Evolutionary conservation across 805 yeast species (phyloP).

Genomic region (Kazachstania viticola): DNA sequence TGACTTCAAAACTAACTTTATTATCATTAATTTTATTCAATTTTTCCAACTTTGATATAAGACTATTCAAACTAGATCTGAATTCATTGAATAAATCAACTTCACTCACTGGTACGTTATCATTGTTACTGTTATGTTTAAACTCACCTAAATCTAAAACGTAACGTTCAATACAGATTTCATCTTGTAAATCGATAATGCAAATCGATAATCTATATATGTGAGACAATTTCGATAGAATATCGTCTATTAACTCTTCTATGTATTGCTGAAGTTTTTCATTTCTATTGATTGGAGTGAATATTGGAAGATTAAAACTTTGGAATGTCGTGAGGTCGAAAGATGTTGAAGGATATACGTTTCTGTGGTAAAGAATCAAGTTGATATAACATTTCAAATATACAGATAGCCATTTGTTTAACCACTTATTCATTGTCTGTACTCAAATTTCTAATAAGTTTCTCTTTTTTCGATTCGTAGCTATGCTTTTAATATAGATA

Average conservation of each 20-base stretch:
- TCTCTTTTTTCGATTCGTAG: too few relatives aligned
- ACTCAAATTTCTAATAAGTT: too few relatives aligned
- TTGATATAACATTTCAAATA: slow-evolving; percentile 30
- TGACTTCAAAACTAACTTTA: slow-evolving; percentile 19
- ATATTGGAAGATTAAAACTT: slow-evolving; percentile 32
- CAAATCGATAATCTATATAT: slow-evolving; percentile 16
- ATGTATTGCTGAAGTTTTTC: slow-evolving; percentile 33
- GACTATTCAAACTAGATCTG: slow-evolving; percentile 22
- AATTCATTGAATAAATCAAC: slow-evolving; percentile 23
- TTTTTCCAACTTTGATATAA: slow-evolving; percentile 17
- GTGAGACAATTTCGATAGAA: slow-evolving; percentile 16
- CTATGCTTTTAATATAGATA: too few relatives aligned
- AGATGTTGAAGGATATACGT: slow-evolving; percentile 27
- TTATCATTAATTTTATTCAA: slow-evolving; percentile 16
- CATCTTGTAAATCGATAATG: slow-evolving; percentile 12
- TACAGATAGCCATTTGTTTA: slow-evolving; percentile 20
- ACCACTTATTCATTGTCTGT: slow-evolving; percentile 13
- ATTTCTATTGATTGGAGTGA: slow-evolving; percentile 35
- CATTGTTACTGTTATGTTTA: slow-evolving; percentile 13
- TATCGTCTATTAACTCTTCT: slow-evolving; percentile 23
- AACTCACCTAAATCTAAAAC: slow-evolving; percentile 25
- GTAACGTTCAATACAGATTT: slow-evolving; percentile 19
- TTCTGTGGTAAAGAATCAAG: slow-evolving; percentile 27
- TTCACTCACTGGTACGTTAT: slow-evolving; percentile 8
- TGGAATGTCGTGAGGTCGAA: slow-evolving; percentile 28